Conservation (phyloP, 2,329 filamentous ascomycete genomes). For the Immersiporthe knoxdaviesiana region DNA sequence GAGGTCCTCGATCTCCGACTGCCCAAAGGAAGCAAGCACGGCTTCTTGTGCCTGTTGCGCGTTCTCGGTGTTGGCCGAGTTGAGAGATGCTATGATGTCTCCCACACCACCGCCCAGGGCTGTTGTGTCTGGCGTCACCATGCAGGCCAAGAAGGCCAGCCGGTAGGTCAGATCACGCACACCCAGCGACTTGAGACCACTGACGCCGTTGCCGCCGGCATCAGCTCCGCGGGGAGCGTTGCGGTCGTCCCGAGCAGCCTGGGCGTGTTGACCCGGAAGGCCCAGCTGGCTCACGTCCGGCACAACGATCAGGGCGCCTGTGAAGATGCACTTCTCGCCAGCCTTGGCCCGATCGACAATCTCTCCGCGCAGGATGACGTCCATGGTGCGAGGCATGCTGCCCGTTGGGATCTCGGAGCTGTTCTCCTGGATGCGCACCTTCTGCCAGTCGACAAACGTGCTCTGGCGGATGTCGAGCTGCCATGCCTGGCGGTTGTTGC, state of each 20-base stretch:
- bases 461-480: slow-evolving; percentile 94
- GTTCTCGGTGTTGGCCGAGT: slow-evolving; percentile 69
- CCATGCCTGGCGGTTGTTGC: slow-evolving; percentile 91
- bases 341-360: slow-evolving; percentile 98
- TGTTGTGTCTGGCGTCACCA: slow-evolving; percentile 88
- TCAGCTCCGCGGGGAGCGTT: slow-evolving; percentile 75
- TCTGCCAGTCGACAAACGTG: slow-evolving; percentile 99
- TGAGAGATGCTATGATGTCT: slow-evolving; percentile 84
- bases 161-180: slow-evolving; percentile 94
- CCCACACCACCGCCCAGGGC: slow-evolving; percentile 78
- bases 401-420: slow-evolving; percentile 97
- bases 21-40: slow-evolving; percentile 83
- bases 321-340: slow-evolving; percentile 98
- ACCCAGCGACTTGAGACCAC: slow-evolving; percentile 87
- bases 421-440: slow-evolving; percentile 97
- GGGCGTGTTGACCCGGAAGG: slow-evolving; percentile 81
- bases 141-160: slow-evolving; percentile 94
- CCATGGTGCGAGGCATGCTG: slow-evolving; percentile 98
- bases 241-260: slow-evolving; percentile 81
- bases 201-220: slow-evolving; percentile 81
- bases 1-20: slow-evolving; percentile 87
- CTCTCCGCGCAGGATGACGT: slow-evolving; percentile 93
- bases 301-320: slow-evolving; percentile 92
- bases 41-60: slow-evolving; percentile 88
- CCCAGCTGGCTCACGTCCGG: slow-evolving; percentile 95